Percentiles rank a stretch among this genome's conserved stretches.
phyloP scores from a whole-genome alignment of 495 filamentous ascomycete species.

The Daldinia vernicosa region DNA sequence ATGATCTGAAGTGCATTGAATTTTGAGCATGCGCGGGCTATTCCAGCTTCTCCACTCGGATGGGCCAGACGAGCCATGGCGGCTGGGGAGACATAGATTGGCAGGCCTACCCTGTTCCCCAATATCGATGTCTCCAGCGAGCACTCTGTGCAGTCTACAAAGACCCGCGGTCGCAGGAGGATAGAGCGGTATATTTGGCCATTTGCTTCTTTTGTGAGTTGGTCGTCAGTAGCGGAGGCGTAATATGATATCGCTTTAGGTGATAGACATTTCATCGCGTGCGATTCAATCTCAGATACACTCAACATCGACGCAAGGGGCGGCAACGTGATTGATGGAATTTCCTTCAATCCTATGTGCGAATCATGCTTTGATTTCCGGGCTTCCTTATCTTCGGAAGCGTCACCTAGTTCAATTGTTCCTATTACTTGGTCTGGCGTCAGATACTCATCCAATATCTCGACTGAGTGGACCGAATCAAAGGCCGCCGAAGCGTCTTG shows the following conservation, averaged over 20 bases:
- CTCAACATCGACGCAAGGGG: conserved; percentile 74
- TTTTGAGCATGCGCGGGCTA: conserved; percentile 72
- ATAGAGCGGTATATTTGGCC: conserved; percentile 75
- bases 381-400: conserved; percentile 48
- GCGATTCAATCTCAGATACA: conserved; percentile 61
- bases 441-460: conserved; percentile 74
- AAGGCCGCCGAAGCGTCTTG: conserved; percentile 82
- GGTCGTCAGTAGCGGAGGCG: conserved; percentile 79
- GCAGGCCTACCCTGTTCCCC: conserved; percentile 67
- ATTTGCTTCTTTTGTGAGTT: conserved; percentile 73
- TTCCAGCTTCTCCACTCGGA: conserved; percentile 77
- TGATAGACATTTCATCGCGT: conserved; percentile 71
- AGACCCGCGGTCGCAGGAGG: conserved; percentile 78
- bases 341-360: conserved; percentile 60
- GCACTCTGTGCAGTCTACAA: conserved; percentile 74
- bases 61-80: conserved; percentile 83
- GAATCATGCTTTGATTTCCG: conserved; percentile 66
- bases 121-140: conserved; percentile 71
- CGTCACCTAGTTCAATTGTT: conserved; percentile 3
- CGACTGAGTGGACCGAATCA: conserved; percentile 80
- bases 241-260: conserved; percentile 86
- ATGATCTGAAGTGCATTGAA: conserved; percentile 78
- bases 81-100: conserved; percentile 77
- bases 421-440: conserved; percentile 63
- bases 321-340: conserved; percentile 49